Evolutionary conservation across 768 basidiomycete genomes (phyloP).

Genomic region (Gyrodon lividus): DNA sequence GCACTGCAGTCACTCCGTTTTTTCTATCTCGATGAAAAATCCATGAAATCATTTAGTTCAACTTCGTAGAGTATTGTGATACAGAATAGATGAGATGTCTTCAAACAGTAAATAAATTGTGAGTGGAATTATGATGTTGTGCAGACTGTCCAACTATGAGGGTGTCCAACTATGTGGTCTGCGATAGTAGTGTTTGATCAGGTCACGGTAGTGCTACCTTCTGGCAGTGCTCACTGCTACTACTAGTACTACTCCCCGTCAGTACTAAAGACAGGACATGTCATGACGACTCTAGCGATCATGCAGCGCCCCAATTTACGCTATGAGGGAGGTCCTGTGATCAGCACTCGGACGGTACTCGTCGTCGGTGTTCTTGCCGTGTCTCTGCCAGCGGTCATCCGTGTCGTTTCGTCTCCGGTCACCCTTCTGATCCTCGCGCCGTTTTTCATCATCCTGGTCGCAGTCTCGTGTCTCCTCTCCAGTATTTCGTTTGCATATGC

Average conservation of each 20-base stretch:
- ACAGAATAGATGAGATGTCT: no score
- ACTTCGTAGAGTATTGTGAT: no score
- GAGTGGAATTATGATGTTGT: no score
- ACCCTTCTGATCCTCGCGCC: constrained; percentile 64
- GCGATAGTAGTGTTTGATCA: no score
- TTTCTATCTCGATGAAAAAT: no score
- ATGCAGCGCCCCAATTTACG: constrained; percentile 14
- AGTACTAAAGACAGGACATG: constrained; percentile 5
- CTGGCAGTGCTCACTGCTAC: no score
- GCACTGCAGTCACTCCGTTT: no score
- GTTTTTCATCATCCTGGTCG: constrained; percentile 47
- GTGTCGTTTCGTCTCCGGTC: constrained; percentile 65
- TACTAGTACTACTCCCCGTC: neutral
- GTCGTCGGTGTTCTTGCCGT: constrained; percentile 58
- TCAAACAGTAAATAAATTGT: no score
- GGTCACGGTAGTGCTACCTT: no score
- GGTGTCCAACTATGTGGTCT: no score
- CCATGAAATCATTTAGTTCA: no score
- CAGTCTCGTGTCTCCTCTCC: constrained; percentile 49
- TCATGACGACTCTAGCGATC: constrained; percentile 1
- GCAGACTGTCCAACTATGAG: no score
- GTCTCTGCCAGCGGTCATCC: constrained; percentile 51
- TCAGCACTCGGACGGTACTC: constrained; percentile 53
- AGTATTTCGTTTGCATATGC: constrained; percentile 56
- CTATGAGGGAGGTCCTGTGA: constrained; percentile 35